phyloP scores from a whole-genome alignment of 495 filamentous ascomycete species.

The Daldinia childiae region DNA sequence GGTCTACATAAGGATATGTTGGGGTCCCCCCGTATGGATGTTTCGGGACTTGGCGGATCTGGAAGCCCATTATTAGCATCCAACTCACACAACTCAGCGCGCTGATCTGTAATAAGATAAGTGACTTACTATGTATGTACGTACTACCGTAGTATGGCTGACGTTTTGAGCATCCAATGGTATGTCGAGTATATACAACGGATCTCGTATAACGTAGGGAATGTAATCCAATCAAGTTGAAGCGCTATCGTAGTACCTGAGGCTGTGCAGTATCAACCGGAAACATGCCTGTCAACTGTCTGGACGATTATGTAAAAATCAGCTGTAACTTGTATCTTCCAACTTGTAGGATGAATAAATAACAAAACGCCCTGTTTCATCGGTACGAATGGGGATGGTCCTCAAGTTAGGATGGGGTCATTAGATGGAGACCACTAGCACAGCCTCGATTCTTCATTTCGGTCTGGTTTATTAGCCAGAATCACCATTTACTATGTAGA shows the following conservation, averaged over 20 bases:
- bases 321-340: neutral
- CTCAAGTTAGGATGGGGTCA: neutral
- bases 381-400: slow-evolving; percentile 14
- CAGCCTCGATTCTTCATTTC: slow-evolving; percentile 37
- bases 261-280: slow-evolving; percentile 29
- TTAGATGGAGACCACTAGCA: slow-evolving; percentile 22
- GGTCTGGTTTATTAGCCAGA: neutral
- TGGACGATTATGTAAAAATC: neutral
- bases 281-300: slow-evolving; percentile 2
- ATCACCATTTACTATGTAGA: neutral
- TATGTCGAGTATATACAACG: neutral
- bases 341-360: neutral
- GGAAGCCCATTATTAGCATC: slow-evolving; percentile 3
- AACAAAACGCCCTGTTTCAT: slow-evolving; percentile 26
- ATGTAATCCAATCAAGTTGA: slow-evolving; percentile 16
- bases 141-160: slow-evolving; percentile 10
- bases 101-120: slow-evolving; percentile 9
- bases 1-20: neutral
- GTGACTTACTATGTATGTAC: slow-evolving; percentile 4
- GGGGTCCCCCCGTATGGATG: neutral
- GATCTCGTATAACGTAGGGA: slow-evolving; percentile 24
- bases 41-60: slow-evolving; percentile 1
- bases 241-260: slow-evolving; percentile 12
- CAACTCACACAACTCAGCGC: slow-evolving; percentile 11
- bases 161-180: neutral